Evolutionary conservation across 768 basidiomycete species (phyloP), one percentile per base, ranked within the genome.

Genomic region (Podaxis sp.): DNA sequence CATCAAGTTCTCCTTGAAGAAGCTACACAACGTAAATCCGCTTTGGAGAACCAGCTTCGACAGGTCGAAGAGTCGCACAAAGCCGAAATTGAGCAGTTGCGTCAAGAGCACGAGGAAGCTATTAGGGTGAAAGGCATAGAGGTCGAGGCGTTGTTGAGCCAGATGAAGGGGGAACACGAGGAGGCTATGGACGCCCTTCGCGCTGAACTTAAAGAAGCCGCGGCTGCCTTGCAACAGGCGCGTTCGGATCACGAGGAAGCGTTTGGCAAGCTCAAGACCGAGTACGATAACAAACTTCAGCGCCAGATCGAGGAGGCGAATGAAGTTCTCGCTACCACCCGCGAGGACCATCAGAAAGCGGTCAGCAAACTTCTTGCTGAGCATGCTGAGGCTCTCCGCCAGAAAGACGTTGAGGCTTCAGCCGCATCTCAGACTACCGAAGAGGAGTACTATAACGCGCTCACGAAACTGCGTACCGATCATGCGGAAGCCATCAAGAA

Each of bases 381-480:
- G 57, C 87, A 92, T 67, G 76, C 80, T 13, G 83, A 83, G 57
- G 67, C 72, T 9, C 71, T 87, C 63, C 88, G 87, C 73, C 79
- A 81, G 71, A 86, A 85, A 71, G 87, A 88, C 48, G 86, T 85
- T 11, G 80, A 84, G 64, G 74, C 84, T 28, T 80, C 85, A 5
- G 76, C 81, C 12, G 76, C 80, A 44, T 80, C 92, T 13, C 85
- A 86, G 64, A 83, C 80, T 57, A 92, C 89, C 5, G 89, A 91
- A 69, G 91, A 89, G 68, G 88, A 93, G 70, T 93, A 92, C 68
- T 92, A 93, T 71, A 87, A 92, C 63, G 87, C 86, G 22, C 77
- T 95, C 46, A 90, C 87, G 13, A 90, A 90, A 67, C 82, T 94
- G 53, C 89, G 92, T 48, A 78, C 72, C 13, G 88, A 92, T 69